Evolutionary conservation across 2,329 filamentous ascomycete species (phyloP).

Genomic region (Ceratocystis destructans): DNA sequence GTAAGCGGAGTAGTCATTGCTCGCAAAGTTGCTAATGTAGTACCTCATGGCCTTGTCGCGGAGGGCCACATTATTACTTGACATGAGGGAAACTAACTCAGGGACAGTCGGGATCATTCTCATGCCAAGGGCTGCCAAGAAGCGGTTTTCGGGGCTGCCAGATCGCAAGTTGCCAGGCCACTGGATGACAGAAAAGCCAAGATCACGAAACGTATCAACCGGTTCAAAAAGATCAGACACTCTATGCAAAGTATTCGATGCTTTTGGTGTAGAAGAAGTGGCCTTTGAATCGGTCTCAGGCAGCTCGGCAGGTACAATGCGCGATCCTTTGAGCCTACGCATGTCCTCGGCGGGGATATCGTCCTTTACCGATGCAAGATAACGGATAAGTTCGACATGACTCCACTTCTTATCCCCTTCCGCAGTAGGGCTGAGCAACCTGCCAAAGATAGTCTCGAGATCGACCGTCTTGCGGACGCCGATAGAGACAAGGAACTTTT

Average conservation of each 20-base stretch:
- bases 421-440: constrained; percentile 52
- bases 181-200: constrained; percentile 63
- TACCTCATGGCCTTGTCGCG: constrained; percentile 64
- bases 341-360: constrained; percentile 81
- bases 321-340: constrained; percentile 59
- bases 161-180: constrained; percentile 62
- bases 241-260: constrained; percentile 47
- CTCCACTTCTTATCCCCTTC: constrained; percentile 60
- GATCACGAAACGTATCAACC: constrained; percentile 50
- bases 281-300: constrained; percentile 31
- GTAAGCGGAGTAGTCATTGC: constrained; percentile 58
- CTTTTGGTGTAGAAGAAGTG: constrained; percentile 38
- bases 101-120: constrained; percentile 54
- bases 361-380: constrained; percentile 74
- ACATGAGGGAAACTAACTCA: constrained; percentile 68
- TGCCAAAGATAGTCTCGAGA: constrained; percentile 80
- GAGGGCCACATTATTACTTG: constrained; percentile 42
- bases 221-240: constrained; percentile 74
- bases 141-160: constrained; percentile 57
- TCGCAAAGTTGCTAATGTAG: constrained; percentile 66
- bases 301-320: constrained; percentile 68
- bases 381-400: constrained; percentile 87
- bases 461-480: constrained; percentile 94
- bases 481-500: constrained; percentile 70
- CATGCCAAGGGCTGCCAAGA: constrained; percentile 61